Evolutionary conservation across 2,329 filamentous ascomycete species (phyloP).

Genomic region (Chaetomiaceae sp.): DNA sequence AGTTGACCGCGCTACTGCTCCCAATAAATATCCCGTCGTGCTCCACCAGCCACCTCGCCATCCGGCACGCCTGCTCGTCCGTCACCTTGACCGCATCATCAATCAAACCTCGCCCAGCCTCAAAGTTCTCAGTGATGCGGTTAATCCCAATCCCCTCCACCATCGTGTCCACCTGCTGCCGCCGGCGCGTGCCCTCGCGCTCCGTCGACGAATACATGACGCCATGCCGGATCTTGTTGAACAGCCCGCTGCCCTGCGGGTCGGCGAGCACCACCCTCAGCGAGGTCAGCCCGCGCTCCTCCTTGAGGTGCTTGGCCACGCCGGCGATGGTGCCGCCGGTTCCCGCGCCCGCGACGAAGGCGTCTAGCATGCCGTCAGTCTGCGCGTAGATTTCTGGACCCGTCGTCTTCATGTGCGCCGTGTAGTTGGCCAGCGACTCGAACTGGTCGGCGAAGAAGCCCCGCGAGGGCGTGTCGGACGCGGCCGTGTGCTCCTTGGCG

Average conservation of each 20-base stretch:
- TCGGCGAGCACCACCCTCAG: conserved; percentile 80
- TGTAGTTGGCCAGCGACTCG: conserved; percentile 84
- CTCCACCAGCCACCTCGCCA: conserved; percentile 96
- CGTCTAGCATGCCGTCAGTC: conserved; percentile 65
- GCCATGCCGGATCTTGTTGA: conserved; percentile 85
- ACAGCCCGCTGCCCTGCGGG: conserved; percentile 88
- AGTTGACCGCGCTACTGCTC: conserved; percentile 95
- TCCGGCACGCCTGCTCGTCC: conserved; percentile 81
- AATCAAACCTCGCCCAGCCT: conserved; percentile 77
- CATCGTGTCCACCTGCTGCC: conserved; percentile 90
- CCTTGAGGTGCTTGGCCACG: conserved; percentile 78
- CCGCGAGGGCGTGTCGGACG: conserved; percentile 53
- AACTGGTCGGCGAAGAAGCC: conserved; percentile 98
- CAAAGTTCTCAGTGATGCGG: conserved; percentile 88
- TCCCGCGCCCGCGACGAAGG: conserved; percentile 88
- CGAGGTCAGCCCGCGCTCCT: conserved; percentile 50
- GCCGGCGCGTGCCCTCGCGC: conserved; percentile 80
- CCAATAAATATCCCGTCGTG: conserved; percentile 92
- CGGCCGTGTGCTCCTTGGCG: conserved; percentile 67
- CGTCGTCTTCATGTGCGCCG: conserved; percentile 75
- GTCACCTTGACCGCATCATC: conserved; percentile 87
- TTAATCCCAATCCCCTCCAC: conserved; percentile 97
- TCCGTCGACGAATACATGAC: conserved; percentile 94
- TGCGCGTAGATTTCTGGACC: conserved; percentile 87
- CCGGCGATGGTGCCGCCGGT: conserved; percentile 93